A percentile compares a stretch with the other conserved stretches of the same genome.
phyloP scores from a whole-genome alignment of 345 rosid species.

The Camelina hispida region DNA sequence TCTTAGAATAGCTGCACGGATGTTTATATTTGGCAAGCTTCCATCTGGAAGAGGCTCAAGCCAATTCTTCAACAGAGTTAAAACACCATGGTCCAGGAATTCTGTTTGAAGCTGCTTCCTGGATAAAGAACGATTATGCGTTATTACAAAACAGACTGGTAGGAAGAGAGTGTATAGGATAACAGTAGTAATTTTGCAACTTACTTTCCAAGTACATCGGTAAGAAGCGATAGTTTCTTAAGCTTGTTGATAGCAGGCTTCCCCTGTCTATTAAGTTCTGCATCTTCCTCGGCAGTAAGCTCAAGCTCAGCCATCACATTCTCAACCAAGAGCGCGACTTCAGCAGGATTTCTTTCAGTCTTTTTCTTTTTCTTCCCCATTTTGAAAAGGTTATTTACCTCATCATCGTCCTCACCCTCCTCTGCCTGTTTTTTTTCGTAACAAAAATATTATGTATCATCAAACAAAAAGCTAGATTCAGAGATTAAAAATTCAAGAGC shows the following conservation, averaged over 20 bases:
- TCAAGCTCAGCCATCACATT: constrained; percentile 98
- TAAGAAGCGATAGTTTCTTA: constrained; percentile 85
- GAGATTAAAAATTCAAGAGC: background rate
- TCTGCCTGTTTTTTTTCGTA: constrained; percentile 61
- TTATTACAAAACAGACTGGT: background rate
- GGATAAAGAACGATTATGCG: constrained; percentile 27
- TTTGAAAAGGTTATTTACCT: constrained; percentile 80
- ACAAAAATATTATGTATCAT: constrained; percentile 13
- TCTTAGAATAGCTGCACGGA: constrained; percentile 83
- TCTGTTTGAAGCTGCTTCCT: constrained; percentile 98
- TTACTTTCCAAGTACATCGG: constrained; percentile 93
- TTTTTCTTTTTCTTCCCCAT: constrained; percentile 90
- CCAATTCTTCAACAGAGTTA: constrained; percentile 88
- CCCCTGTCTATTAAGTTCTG: constrained; percentile 77
- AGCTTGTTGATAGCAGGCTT: constrained; percentile 96
- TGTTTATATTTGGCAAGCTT: constrained; percentile 93
- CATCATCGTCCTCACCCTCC: constrained; percentile 90
- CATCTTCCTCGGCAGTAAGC: constrained; percentile 93
- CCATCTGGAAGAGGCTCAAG: constrained; percentile 99
- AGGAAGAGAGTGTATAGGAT: background rate
- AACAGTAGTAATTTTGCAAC: constrained; percentile 33
- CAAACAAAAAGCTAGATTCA: constrained; percentile 17
- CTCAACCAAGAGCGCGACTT: constrained; percentile 84
- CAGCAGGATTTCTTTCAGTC: constrained; percentile 88
- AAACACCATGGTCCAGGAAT: constrained; percentile 93